Evolutionary conservation across 768 basidiomycete genomes (phyloP).

Genomic region (Thelephora aurantiotincta): DNA sequence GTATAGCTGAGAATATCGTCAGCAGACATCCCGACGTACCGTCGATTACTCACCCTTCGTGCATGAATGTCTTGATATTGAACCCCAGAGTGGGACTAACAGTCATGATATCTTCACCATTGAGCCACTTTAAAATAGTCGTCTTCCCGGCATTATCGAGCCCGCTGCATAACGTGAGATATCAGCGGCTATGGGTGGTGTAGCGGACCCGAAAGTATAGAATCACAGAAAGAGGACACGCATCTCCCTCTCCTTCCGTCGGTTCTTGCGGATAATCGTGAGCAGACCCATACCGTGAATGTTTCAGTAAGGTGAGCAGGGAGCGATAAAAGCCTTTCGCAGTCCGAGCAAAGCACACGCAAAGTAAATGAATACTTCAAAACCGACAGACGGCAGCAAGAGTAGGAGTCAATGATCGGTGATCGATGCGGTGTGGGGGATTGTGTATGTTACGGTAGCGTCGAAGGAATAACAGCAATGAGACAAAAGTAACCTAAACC

Average conservation of each 20-base stretch:
- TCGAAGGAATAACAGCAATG: neutral
- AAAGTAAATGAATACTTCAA: no score
- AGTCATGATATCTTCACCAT: conserved; percentile 76
- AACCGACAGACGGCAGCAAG: no score
- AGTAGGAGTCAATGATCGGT: no score
- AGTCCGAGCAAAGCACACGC: no score
- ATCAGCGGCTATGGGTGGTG: neutral
- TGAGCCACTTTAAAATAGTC: conserved; percentile 91
- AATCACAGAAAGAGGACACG: conserved; percentile 78
- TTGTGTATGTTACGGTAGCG: neutral
- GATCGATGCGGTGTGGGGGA: no score
- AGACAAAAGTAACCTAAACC: conserved; percentile 24
- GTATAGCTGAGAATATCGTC: conserved; percentile 35
- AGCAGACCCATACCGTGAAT: conserved; percentile 65
- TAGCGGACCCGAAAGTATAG: conserved; percentile 1
- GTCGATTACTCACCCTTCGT: conserved; percentile 54
- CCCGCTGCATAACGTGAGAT: conserved; percentile 39
- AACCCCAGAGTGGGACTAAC: conserved; percentile 95
- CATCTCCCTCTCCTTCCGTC: conserved; percentile 94
- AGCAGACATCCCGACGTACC: neutral
- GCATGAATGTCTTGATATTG: conserved; percentile 94
- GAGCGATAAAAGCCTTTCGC: neutral
- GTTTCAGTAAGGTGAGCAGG: neutral
- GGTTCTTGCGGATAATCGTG: conserved; percentile 93
- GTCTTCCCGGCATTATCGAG: conserved; percentile 99